Evolutionary conservation across 2,329 filamentous ascomycete species (phyloP).

Genomic region (Dryadomyces quercivorus): DNA sequence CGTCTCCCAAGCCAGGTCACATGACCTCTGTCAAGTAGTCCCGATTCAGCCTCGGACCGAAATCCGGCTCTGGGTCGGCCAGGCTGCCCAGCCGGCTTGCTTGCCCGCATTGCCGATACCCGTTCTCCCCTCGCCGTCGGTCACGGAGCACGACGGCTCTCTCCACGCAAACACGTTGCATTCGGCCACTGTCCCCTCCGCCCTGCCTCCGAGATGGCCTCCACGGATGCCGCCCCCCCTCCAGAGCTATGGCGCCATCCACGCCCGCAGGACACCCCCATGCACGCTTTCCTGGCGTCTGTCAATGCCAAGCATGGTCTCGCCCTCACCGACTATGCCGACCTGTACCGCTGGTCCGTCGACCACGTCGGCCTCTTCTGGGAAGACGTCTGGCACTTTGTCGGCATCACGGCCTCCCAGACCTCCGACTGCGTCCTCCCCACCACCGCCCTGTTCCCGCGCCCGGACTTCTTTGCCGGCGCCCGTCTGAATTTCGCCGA

Average conservation of each 20-base stretch:
- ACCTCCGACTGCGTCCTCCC: slow-evolving; percentile 56
- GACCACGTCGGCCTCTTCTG: slow-evolving; percentile 67
- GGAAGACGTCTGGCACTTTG: slow-evolving; percentile 75
- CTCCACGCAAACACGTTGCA: too few species aligned
- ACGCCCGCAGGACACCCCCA: slow-evolving; percentile 52
- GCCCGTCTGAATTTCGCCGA: slow-evolving; percentile 84
- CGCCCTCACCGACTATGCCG: slow-evolving; percentile 52
- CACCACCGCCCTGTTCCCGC: slow-evolving; percentile 65
- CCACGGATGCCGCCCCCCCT: neutral
- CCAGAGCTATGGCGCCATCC: slow-evolving; percentile 56
- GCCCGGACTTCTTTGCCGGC: slow-evolving; percentile 73
- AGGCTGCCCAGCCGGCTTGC: too few species aligned
- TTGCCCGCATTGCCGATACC: too few species aligned
- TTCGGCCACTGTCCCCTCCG: too few species aligned
- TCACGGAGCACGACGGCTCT: too few species aligned
- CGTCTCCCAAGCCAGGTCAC: neutral
- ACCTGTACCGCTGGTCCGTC: slow-evolving; percentile 79
- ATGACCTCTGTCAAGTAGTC: neutral
- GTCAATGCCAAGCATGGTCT: slow-evolving; percentile 57
- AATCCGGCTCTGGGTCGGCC: neutral
- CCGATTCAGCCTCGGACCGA: neutral
- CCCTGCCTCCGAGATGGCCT: too few species aligned
- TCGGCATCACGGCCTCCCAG: slow-evolving; percentile 58
- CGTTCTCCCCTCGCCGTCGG: too few species aligned
- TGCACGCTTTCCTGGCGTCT: slow-evolving; percentile 58